Evolutionary conservation across 1,284 basidiomycete genomes (phyloP), one percentile per base, ranked within the genome.

Genomic region (Trametes sp.): DNA sequence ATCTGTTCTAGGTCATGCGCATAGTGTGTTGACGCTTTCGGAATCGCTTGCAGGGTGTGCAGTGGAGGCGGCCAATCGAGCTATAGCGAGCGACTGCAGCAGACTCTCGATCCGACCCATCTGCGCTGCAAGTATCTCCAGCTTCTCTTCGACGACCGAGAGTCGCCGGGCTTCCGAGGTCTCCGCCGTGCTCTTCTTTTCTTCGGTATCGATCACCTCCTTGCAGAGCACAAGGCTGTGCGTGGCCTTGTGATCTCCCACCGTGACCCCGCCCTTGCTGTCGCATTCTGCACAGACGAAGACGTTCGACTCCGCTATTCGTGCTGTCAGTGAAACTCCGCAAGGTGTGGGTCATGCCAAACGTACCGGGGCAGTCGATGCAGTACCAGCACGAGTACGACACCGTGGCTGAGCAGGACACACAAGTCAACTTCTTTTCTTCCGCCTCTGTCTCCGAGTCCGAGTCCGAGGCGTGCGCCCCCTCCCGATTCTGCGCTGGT

Each of bases 311-410:
- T 60, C 59, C 9, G 51, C 59, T 66, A 35, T 33, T 13, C 4
- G 16, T 8, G 6, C 41, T 1, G 49, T 48, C 26, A 53, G 29
- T 1, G 49, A 28, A 45, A 9, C 7, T 26, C 9, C 5, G 2
- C 13, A n/a, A n/a, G n/a, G n/a, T 11, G n/a, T 23, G 13, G 24
- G 13, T 6, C 6, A 10, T 3, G 7, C 23, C 13, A 19, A 13
- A 35, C 64, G 26, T 26, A 62, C 67, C 66, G 1, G 53, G 62
- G 31, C 75, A 75, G 38, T 72, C 64, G 11, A 72, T 66, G 51
- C 75, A 77, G 50, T 68, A 73, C 70, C 72, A 74, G 50, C 69
- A 74, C 4, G 72, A 71, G 35, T 62, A 62, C 0, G 65, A 36
- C 9, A 73, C 59, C 0, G 29, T 7, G 1, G 48, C 21, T 2